Conservation (phyloP, 495 filamentous ascomycete species). For the Pyrenula massariospora region DNA sequence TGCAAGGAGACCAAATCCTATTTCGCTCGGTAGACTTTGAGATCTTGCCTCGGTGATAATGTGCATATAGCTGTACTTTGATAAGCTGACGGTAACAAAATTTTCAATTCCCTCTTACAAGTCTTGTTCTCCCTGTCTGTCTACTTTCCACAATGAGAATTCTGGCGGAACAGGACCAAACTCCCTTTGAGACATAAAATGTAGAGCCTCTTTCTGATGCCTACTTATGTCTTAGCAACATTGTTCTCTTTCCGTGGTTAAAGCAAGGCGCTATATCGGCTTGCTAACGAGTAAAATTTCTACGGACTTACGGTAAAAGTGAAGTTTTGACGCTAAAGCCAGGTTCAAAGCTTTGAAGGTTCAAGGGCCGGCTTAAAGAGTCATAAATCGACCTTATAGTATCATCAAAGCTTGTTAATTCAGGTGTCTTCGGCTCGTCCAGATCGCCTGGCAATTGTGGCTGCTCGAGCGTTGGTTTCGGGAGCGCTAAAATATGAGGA, state of each 20-base stretch:
- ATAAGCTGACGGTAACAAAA: not conserved
- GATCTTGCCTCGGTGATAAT: not conserved
- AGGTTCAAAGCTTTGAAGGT: not conserved
- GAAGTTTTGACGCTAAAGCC: not conserved
- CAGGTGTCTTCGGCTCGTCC: not conserved
- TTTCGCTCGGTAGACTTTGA: not conserved
- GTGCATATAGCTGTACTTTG: not conserved
- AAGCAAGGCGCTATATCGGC: too few relatives aligned
- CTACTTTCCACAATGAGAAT: not conserved
- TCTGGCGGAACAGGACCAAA: not conserved
- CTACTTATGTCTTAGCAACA: not conserved
- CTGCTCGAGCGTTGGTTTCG: not conserved
- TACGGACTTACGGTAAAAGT: not conserved
- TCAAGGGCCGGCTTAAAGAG: not conserved
- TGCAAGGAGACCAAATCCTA: conserved; percentile 60
- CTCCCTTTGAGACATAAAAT: not conserved
- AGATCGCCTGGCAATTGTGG: not conserved
- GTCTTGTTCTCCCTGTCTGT: not conserved
- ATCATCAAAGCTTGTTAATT: not conserved
- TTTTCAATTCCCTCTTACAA: not conserved
- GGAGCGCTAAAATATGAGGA: conserved; percentile 1
- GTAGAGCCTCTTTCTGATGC: not conserved
- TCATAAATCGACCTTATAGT: not conserved
- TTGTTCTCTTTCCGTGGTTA: too few relatives aligned
- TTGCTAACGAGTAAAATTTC: too few relatives aligned